Percentiles rank a stretch among this genome's conserved stretches.
phyloP scores from a whole-genome alignment of 192 early-diverging fungal species.

The Jimgerdemannia flammicorona region DNA sequence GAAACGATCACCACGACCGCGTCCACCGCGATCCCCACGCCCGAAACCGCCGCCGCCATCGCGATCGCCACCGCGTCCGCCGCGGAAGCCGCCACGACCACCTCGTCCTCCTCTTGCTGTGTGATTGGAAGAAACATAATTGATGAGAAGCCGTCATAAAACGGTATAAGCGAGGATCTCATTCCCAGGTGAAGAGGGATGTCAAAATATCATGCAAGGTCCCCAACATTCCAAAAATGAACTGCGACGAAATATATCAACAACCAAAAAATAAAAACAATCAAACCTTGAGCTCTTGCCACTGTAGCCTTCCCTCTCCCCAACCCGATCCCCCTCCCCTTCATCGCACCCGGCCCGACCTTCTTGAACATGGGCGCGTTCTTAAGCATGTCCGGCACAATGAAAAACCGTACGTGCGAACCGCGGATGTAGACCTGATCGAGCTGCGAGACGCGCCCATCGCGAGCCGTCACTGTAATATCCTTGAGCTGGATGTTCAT shows the following conservation, averaged over 20 bases:
- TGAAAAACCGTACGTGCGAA: conserved; percentile 87
- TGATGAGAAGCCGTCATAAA: background rate
- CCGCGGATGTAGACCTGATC: conserved; percentile 97
- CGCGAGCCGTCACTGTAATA: conserved; percentile 88
- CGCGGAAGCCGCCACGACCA: background rate
- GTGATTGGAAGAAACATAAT: background rate
- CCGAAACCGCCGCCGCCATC: too few species aligned
- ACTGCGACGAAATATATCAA: background rate
- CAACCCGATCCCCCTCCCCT: conserved; percentile 80
- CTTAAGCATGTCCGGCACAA: conserved; percentile 99
- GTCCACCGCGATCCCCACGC: too few species aligned
- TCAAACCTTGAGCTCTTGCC: conserved; percentile 66
- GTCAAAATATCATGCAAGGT: too few species aligned
- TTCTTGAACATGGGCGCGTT: conserved; percentile 99
- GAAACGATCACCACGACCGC: too few species aligned
- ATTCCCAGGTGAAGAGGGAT: too few species aligned
- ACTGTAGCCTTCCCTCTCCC: conserved; percentile 82
- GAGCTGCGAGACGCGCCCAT: conserved; percentile 87
- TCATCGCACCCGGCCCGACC: conserved; percentile 77
- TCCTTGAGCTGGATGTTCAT: conserved; percentile 99
- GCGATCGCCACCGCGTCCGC: background rate
- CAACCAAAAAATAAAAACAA: background rate
- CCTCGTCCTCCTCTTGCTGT: background rate
- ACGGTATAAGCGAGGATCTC: too few species aligned
- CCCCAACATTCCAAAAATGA: too few species aligned